Percentiles rank a stretch among this genome's conserved stretches.
Evolutionary conservation across 176 grass and related monocot genomes (phyloP).

Genomic region (Hordeum marinum): DNA sequence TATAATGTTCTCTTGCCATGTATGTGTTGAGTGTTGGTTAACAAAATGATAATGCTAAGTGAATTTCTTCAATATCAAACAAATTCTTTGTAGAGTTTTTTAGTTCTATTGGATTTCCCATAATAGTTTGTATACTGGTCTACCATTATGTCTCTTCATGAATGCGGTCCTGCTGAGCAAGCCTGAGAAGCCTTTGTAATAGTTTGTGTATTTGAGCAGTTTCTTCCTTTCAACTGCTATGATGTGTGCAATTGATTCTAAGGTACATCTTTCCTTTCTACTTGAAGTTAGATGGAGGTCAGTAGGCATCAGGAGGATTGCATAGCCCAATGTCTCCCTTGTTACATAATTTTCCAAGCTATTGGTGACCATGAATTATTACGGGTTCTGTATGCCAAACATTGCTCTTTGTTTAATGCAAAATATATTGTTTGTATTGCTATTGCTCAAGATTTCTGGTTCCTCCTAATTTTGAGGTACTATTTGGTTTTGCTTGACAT

Average conservation of each 20-base stretch:
- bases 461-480: no score
- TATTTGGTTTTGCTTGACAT: no score
- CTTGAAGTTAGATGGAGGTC: neutral
- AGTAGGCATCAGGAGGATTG: neutral
- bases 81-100: no score
- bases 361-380: neutral
- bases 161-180: neutral
- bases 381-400: neutral
- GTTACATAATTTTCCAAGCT: neutral
- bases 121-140: no score
- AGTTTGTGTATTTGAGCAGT: neutral
- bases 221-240: neutral
- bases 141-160: neutral
- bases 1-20: neutral
- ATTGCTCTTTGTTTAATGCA: neutral
- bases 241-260: neutral
- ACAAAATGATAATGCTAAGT: neutral
- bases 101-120: no score
- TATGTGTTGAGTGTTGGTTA: neutral
- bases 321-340: neutral
- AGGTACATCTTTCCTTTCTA: neutral
- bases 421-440: neutral
- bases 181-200: neutral
- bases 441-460: no score
- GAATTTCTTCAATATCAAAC: no score